Evolutionary conservation across 2,329 filamentous ascomycete genomes (phyloP), one percentile per base, ranked within the genome.

Genomic region (Aspergillus tubingensis): DNA sequence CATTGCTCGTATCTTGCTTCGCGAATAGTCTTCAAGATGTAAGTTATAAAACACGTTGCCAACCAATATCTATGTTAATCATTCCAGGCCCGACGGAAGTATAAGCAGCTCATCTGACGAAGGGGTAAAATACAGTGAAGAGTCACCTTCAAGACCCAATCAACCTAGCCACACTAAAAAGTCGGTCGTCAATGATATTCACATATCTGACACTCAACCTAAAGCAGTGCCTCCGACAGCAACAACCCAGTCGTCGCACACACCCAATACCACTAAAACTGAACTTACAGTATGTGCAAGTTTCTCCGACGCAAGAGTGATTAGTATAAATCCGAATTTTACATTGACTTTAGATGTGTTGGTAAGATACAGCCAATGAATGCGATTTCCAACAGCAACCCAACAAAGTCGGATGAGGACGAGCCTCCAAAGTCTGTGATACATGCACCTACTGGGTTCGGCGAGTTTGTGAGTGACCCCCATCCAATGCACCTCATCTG

Each of bases 381-480:
- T 49, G 57, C 62, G 39, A 52, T 56, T 57, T 59, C 59, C 7
- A 58, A 56, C n/a, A 64, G 60, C 19, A 63, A 59, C 23, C 63
- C 60, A 55, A 41, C 62, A 53, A 79, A 80, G 56, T 84, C 84
- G 23, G 88, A 87, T 62, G 91, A 96, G 66, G 91, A 93, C 57
- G 77, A 79, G 54, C 72, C 77, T 67, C 89, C 92, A 23, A 85
- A 91, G 56, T 97, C 93, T 1, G 93, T 96, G 57, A 96, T 97
- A 67, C 93, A 96, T 81, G 91, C 91, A 15, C 92, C 93, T 0
- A 84, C 91, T 65, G 91, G 89, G 63, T 97, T 95, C 76, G 85
- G 86, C 58, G 86, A 86, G 67, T 96, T 95, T 85, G 91, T 95
- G 75, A 72, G 85, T 73, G 44, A 49, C 32, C 13, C 55, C 25